These are phyloP conservation scores for Dothiorella sarmentorum DNA, from an alignment of 2,329 filamentous ascomycete species.

Conservation along the genomic window DNA sequence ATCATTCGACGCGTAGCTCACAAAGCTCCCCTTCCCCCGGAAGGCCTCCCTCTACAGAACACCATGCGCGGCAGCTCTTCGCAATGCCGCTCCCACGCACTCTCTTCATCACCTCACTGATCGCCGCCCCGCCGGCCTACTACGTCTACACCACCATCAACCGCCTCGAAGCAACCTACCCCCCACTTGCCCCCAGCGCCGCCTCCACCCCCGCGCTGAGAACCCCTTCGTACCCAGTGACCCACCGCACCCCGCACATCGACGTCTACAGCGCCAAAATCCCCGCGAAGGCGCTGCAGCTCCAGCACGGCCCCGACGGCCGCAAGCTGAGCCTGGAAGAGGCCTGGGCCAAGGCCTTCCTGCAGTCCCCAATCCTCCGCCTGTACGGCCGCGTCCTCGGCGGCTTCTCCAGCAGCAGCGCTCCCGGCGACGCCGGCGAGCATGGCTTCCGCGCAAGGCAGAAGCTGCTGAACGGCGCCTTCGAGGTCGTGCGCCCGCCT, in stretches of 20 bases:
- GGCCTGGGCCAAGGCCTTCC: slow-evolving; percentile 4
- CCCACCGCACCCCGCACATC: slow-evolving; percentile 7
- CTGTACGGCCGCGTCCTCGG: neutral
- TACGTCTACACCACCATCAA: neutral
- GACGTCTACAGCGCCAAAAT: slow-evolving; percentile 6
- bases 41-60: too few relatives aligned
- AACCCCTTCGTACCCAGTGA: neutral
- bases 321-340: neutral
- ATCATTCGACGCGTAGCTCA: too few relatives aligned
- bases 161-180: slow-evolving; percentile 5
- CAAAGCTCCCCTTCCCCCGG: too few relatives aligned
- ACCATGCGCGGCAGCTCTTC: neutral
- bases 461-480: neutral
- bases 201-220: neutral
- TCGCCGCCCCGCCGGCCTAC: neutral
- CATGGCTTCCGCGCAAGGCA: neutral
- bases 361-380: slow-evolving; percentile 1
- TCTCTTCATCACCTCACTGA: neutral
- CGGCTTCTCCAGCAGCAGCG: neutral
- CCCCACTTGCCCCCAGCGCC: neutral
- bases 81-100: neutral
- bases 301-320: neutral
- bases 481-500: slow-evolving; percentile 3
- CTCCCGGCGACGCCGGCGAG: slow-evolving; percentile 8
- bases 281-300: neutral